Conservation (phyloP, 2,329 filamentous ascomycete species). For the Sporothrix globosa region DNA sequence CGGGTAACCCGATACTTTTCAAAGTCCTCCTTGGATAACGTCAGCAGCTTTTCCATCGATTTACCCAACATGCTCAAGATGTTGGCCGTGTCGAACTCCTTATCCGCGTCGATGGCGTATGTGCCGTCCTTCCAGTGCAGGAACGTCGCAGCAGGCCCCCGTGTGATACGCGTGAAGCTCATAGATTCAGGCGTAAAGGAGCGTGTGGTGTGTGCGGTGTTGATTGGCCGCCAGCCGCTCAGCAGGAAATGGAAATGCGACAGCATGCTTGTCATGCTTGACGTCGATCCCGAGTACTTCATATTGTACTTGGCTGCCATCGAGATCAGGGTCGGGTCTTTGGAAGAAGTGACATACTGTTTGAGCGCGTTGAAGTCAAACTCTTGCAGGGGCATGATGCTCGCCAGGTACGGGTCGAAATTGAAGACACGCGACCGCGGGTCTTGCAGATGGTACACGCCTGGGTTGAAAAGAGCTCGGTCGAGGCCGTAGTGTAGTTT, state of each 20-base stretch:
- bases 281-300: conserved; percentile 93
- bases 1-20: conserved; percentile 77
- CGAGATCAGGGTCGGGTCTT: conserved; percentile 70
- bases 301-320: conserved; percentile 68
- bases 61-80: conserved; percentile 90
- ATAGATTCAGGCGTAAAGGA: conserved; percentile 64
- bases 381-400: conserved; percentile 89
- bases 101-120: conserved; percentile 96
- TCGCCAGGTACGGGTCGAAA: conserved; percentile 91
- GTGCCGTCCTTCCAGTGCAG: conserved; percentile 78
- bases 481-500: conserved; percentile 74
- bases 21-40: conserved; percentile 77
- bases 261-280: conserved; percentile 88
- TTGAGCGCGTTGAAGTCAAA: conserved; percentile 90
- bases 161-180: conserved; percentile 72
- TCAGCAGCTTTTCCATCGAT: conserved; percentile 95
- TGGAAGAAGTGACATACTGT: conserved; percentile 88
- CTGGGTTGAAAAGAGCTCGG: conserved; percentile 91
- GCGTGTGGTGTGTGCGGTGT: conserved; percentile 67
- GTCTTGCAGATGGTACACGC: conserved; percentile 90
- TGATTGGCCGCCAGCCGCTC: conserved; percentile 77
- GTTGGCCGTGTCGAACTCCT: conserved; percentile 82
- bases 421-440: conserved; percentile 87
- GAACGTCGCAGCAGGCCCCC: conserved; percentile 78
- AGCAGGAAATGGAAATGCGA: conserved; percentile 92